phyloP scores from a whole-genome alignment of 768 basidiomycete species.

The Tricholoma sp. region DNA sequence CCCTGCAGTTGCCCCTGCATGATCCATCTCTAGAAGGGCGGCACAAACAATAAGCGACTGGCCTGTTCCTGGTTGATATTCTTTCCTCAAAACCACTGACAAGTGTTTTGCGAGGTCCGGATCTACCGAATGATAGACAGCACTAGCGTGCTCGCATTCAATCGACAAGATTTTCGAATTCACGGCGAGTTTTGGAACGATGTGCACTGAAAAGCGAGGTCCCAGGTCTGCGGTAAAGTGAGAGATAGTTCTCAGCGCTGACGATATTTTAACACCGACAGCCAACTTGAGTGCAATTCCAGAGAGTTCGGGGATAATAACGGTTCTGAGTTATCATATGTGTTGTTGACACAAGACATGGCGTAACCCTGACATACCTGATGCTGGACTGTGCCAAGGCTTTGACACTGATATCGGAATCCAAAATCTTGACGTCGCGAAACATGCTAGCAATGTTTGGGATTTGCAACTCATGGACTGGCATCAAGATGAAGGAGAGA shows the following conservation, averaged over 20 bases:
- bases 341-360: not conserved
- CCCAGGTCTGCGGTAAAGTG: conserved; percentile 55
- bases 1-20: conserved; percentile 34
- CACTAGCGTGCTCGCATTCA: conserved; percentile 46
- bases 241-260: conserved; percentile 52
- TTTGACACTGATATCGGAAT: conserved; percentile 34
- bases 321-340: conserved; percentile 32
- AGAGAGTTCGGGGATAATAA: conserved; percentile 40
- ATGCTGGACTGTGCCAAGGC: conserved; percentile 50
- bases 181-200: conserved; percentile 44
- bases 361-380: conserved; percentile 28
- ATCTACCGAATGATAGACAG: conserved; percentile 35
- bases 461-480: conserved; percentile 50
- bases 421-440: conserved; percentile 35
- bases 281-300: conserved; percentile 46
- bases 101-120: conserved; percentile 49
- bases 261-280: conserved; percentile 54
- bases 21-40: conserved; percentile 49
- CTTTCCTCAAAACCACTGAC: conserved; percentile 43
- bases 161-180: conserved; percentile 38
- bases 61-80: conserved; percentile 31
- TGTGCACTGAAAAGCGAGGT: conserved; percentile 46
- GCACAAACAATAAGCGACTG: conserved; percentile 47
- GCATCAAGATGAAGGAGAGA: conserved; percentile 34
- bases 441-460: conserved; percentile 40